Evolutionary conservation across 495 filamentous ascomycete genomes (phyloP).

Genomic region (Collariella sp.): DNA sequence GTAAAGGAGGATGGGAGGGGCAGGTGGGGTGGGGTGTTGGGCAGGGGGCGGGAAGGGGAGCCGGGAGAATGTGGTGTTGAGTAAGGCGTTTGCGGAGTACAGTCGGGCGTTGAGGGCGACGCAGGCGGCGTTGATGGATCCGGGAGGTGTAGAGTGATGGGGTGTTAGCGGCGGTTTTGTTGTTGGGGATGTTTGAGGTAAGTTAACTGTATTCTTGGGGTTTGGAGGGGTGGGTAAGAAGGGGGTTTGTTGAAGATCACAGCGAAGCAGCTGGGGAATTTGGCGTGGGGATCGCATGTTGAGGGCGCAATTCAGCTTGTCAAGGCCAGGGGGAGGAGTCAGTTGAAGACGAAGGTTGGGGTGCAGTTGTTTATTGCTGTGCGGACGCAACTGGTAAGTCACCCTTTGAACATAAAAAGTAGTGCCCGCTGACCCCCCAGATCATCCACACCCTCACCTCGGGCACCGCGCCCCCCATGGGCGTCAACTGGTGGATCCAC

Average conservation of each 20-base stretch:
- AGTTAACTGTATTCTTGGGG: conserved; percentile 2
- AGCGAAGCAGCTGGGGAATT: conserved; percentile 35
- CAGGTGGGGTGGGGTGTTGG: neutral
- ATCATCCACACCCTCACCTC: conserved; percentile 42
- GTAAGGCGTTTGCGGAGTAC: conserved; percentile 37
- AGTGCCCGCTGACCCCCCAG: conserved; percentile 18
- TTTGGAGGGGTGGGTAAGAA: neutral
- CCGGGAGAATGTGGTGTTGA: too few species aligned
- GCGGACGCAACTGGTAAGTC: conserved; percentile 42
- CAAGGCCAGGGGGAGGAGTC: conserved; percentile 43
- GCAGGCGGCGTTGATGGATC: conserved; percentile 44
- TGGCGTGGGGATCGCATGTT: conserved; percentile 47
- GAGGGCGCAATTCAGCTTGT: conserved; percentile 48
- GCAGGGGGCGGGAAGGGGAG: neutral
- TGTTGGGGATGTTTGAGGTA: conserved; percentile 60
- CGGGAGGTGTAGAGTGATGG: conserved; percentile 37
- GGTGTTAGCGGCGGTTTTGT: conserved; percentile 52
- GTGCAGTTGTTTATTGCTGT: conserved; percentile 45
- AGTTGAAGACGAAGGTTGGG: conserved; percentile 40
- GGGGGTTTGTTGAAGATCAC: conserved; percentile 39
- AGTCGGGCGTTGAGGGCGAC: conserved; percentile 45
- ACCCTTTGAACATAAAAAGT: neutral
- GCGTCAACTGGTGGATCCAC: conserved; percentile 44
- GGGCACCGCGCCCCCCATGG: conserved; percentile 38
- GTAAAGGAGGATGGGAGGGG: neutral